Conservation (phyloP, 140 eudicot species). For the Oenanthe javanica region DNA sequence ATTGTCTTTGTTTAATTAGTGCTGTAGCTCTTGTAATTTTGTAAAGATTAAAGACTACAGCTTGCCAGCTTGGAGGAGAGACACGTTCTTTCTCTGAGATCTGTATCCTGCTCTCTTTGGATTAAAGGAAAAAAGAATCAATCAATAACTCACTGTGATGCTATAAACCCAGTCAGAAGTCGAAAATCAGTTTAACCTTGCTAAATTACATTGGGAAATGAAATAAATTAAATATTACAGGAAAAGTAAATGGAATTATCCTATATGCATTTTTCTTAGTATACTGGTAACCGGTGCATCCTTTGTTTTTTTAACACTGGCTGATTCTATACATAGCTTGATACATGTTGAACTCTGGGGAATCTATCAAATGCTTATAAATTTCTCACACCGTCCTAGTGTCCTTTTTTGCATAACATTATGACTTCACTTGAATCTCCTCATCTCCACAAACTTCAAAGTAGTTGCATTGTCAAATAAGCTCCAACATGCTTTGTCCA, state of each 20-base stretch:
- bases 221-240: not conserved
- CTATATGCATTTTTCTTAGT: not conserved
- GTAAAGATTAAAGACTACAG: too few species aligned
- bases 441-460: not conserved
- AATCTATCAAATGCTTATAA: not conserved
- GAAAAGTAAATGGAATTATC: not conserved
- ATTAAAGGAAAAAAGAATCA: too few species aligned
- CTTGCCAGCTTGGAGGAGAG: too few species aligned
- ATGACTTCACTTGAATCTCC: not conserved
- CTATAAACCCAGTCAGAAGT: not conserved
- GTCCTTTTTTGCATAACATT: not conserved
- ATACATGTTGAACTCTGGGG: not conserved
- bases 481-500: not conserved
- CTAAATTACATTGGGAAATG: not conserved
- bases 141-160: not conserved
- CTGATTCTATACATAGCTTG: constrained; percentile 6
- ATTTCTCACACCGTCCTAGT: not conserved
- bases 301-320: not conserved
- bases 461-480: not conserved
- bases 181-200: not conserved
- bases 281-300: not conserved
- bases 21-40: too few species aligned
- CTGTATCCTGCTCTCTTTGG: not conserved
- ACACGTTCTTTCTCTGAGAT: too few species aligned
- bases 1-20: too few species aligned